Base-by-base conservation (phyloP, 768 basidiomycete genomes). In the Tephrocybe sp. region DNA sequence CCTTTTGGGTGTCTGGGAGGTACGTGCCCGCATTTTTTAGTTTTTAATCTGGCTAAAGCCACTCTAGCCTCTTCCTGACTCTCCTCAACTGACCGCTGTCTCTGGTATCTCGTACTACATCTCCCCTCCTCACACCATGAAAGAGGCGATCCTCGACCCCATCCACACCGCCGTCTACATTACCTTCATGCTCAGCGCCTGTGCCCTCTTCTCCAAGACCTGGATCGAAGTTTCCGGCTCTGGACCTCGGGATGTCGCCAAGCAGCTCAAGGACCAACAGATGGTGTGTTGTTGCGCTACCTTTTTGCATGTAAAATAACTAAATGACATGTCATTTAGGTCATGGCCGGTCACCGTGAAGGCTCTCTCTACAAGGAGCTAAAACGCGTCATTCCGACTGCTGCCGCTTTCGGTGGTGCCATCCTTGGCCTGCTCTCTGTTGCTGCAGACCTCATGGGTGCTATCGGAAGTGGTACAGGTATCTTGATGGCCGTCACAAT, bases 341-440 rank as follows among this genome's bases (percentile, higher is more conserved):
- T 87, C 39, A 87, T 88, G 85, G 84, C 85, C 3, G 84, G 92
- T 52, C 95, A 98, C 68, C 88, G 94, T 60, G 97, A 99, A 67
- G 93, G 89, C 13, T 92, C 89, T 30, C 96, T 98, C 91, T 99
- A 98, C 79, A 99, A 98, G 75, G 97, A 98, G 66, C 82, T 99
- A 54, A 99, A 98, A 77, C 82, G 93, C 39, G 89, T 98, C 55
- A 97, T 99, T 57, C 97, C 97, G 1, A 98, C 95, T 17, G 96
- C 97, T 11, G 97, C 96, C 19, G 92, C 95, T 0, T 92, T 98
- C 56, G 96, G 97, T 39, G 96, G 96, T 33, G 97, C 95, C n/a
- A 92, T 94, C 52, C 86, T 98, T 11, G 96, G 95, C 23, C 72
- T 97, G 11, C 74, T 98, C 26, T 90, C 88, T 8, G 95, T 99